Conservation (phyloP, 2,329 filamentous ascomycete genomes). For the Aureobasidium mangrovei region DNA sequence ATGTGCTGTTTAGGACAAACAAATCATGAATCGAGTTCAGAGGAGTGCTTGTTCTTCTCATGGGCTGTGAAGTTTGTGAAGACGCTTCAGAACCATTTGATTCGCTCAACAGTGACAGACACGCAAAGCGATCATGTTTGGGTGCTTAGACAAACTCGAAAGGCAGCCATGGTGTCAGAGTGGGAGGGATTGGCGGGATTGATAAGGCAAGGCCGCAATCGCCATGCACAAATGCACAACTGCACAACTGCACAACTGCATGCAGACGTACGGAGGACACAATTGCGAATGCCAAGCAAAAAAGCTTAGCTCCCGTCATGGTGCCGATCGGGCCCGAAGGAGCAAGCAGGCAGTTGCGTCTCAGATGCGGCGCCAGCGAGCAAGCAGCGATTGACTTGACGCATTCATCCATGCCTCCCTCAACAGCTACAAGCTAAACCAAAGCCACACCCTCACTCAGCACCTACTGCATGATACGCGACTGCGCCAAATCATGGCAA, state of each 20-base stretch:
- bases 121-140: neutral
- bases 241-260: neutral
- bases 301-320: neutral
- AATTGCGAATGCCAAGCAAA: neutral
- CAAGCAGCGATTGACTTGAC: slow-evolving; percentile 8
- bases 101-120: neutral
- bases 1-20: no score
- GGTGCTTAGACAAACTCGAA: neutral
- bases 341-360: neutral
- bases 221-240: neutral
- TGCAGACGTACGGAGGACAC: no score
- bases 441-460: neutral
- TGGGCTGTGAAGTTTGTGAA: neutral
- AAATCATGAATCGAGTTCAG: neutral
- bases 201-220: neutral
- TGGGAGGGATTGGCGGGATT: neutral
- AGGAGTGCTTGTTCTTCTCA: neutral
- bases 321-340: neutral
- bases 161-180: slow-evolving; percentile 2
- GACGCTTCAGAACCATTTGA: neutral
- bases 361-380: neutral
- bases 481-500: slow-evolving; percentile 3
- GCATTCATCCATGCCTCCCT: neutral
- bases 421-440: slow-evolving; percentile 1
- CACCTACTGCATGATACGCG: neutral